Evolutionary conservation across 2,329 filamentous ascomycete species (phyloP).

Genomic region (Lachnellula hyalina): DNA sequence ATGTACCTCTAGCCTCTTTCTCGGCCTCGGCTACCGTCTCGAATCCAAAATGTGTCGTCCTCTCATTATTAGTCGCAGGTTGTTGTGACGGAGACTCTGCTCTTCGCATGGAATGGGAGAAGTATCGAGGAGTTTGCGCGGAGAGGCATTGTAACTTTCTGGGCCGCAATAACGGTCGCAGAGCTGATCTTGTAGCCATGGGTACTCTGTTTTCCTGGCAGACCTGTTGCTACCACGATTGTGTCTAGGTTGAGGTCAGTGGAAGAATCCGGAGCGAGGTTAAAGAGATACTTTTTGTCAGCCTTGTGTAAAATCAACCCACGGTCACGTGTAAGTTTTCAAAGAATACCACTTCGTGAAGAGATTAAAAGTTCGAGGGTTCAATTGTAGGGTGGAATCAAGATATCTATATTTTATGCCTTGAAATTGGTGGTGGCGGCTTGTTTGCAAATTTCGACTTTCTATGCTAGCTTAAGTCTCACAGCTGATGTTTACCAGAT

Average conservation of each 20-base stretch:
- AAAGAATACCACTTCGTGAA: too few relatives aligned
- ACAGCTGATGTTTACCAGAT: too few relatives aligned
- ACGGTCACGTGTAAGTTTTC: not conserved
- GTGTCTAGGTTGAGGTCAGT: not conserved
- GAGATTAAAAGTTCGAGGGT: too few relatives aligned
- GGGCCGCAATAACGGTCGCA: constrained; percentile 20
- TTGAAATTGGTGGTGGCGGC: too few relatives aligned
- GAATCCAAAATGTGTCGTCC: constrained; percentile 33
- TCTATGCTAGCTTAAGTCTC: too few relatives aligned
- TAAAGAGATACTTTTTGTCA: constrained; percentile 2
- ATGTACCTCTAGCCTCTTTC: constrained; percentile 31
- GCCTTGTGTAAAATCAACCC: not conserved
- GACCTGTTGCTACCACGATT: not conserved
- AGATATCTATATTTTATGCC: too few relatives aligned
- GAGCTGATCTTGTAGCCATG: constrained; percentile 21
- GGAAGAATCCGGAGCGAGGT: not conserved
- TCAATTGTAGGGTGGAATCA: too few relatives aligned
- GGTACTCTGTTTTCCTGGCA: not conserved
- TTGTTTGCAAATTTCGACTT: too few relatives aligned
- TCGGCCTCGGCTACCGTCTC: constrained; percentile 32
- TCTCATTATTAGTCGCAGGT: constrained; percentile 21
- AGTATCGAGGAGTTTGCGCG: constrained; percentile 13
- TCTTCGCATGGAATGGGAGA: constrained; percentile 14
- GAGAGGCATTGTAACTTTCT: constrained; percentile 15
- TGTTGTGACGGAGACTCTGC: constrained; percentile 13